Conservation (phyloP, 805 yeast species). For the Komagataella ulmi region DNA sequence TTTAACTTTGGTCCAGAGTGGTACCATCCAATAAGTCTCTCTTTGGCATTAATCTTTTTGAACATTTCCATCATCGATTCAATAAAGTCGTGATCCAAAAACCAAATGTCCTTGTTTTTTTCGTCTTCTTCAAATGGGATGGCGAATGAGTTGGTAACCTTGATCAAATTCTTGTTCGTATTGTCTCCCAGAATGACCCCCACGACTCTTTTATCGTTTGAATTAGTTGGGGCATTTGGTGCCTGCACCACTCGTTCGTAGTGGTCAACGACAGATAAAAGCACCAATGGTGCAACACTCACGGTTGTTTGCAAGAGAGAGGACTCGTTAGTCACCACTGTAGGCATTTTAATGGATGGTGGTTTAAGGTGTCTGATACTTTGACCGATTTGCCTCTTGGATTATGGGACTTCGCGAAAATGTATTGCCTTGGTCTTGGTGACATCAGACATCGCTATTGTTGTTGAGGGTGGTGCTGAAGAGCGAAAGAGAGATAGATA, state of each 20-base stretch:
- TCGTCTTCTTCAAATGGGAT: constrained; percentile 98
- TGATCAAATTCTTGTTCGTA: constrained; percentile 32
- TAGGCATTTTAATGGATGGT: constrained; percentile 7
- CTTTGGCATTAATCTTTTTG: constrained; percentile 94
- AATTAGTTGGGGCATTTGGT: constrained; percentile 8
- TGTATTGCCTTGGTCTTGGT: neutral
- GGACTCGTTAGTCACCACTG: constrained; percentile 21
- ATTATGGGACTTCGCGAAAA: neutral
- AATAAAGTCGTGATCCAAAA: constrained; percentile 89
- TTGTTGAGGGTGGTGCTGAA: neutral
- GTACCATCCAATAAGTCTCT: constrained; percentile 96
- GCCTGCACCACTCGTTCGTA: constrained; percentile 70
- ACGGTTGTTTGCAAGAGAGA: constrained; percentile 41
- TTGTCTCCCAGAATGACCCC: constrained; percentile 90
- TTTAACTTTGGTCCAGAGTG: constrained; percentile 93
- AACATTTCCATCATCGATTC: constrained; percentile 98
- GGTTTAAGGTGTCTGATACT: neutral
- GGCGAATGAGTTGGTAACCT: constrained; percentile 88
- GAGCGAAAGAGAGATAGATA: no score
- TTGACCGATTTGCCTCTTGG: neutral
- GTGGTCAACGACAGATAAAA: constrained; percentile 90
- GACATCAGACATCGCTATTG: neutral
- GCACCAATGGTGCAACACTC: constrained; percentile 89
- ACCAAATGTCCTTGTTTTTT: constrained; percentile 86
- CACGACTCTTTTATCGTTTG: constrained; percentile 68